Percentiles rank a stretch among this genome's conserved stretches.
phyloP scores from a whole-genome alignment of 352 stramenopile genomes.

The Globisporangium cederbergense region DNA sequence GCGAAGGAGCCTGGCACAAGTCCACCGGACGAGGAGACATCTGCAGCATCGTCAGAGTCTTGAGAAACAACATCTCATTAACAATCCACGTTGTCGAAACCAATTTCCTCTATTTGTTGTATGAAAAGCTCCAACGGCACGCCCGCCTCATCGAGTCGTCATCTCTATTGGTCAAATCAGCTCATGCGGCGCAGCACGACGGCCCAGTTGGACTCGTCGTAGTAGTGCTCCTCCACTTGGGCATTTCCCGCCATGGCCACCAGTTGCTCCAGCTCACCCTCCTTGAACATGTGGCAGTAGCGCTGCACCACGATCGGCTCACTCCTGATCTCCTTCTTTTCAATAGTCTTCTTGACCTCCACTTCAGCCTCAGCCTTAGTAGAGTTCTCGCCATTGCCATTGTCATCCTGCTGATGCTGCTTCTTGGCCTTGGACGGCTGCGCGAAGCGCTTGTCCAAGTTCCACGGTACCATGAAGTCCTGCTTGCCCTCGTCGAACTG shows the following conservation, averaged over 20 bases:
- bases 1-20: not conserved
- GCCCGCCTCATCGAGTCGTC: not conserved
- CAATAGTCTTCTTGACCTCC: not conserved
- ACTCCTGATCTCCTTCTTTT: not conserved
- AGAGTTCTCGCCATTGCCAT: not conserved
- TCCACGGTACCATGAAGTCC: conserved; percentile 89
- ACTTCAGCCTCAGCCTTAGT: not conserved
- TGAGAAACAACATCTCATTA: not conserved
- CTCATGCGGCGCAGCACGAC: conserved; percentile 56
- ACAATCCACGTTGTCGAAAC: not conserved
- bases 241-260: conserved; percentile 59
- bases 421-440: conserved; percentile 13
- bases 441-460: conserved; percentile 76
- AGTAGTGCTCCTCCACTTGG: conserved; percentile 72
- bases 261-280: conserved; percentile 74
- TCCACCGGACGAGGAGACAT: not conserved
- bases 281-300: conserved; percentile 90
- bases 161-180: conserved; percentile 5
- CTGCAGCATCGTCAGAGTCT: not conserved
- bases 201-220: conserved; percentile 87
- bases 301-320: conserved; percentile 60
- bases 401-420: not conserved
- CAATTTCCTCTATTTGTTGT: not conserved
- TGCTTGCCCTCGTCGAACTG: conserved; percentile 65
- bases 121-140: not conserved